phyloP scores from a whole-genome alignment of 2,329 filamentous ascomycete species.

The Claviceps paspali region DNA sequence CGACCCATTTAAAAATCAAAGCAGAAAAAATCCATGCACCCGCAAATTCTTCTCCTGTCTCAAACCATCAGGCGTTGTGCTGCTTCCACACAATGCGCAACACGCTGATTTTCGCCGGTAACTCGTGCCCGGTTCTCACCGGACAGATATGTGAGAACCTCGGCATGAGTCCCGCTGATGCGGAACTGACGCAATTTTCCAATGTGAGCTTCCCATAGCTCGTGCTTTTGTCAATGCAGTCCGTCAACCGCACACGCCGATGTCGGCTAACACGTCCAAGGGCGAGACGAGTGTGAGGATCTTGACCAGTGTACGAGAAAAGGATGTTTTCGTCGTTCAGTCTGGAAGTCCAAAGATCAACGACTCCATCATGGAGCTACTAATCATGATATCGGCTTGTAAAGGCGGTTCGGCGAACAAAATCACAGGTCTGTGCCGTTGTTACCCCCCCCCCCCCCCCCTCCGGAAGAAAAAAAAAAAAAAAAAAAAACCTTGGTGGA shows the following conservation, averaged over 20 bases:
- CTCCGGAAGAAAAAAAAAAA: too few species aligned
- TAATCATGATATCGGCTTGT: constrained; percentile 98
- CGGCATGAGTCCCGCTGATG: constrained; percentile 47
- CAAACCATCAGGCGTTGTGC: constrained; percentile 9
- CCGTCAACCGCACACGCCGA: constrained; percentile 5
- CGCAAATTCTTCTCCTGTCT: constrained; percentile 4
- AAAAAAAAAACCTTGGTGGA: background rate
- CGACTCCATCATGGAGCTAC: constrained; percentile 95
- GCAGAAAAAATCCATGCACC: constrained; percentile 8
- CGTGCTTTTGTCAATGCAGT: constrained; percentile 1
- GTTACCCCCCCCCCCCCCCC: too few species aligned
- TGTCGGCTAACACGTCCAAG: constrained; percentile 21
- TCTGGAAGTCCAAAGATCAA: constrained; percentile 94
- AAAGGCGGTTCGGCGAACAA: constrained; percentile 95
- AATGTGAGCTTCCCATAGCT: constrained; percentile 38
- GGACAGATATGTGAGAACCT: constrained; percentile 53
- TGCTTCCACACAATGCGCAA: constrained; percentile 36
- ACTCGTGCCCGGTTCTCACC: constrained; percentile 49
- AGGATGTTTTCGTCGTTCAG: constrained; percentile 98
- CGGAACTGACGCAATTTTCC: constrained; percentile 54
- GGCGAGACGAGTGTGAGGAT: constrained; percentile 57
- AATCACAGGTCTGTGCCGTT: constrained; percentile 59
- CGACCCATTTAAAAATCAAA: background rate
- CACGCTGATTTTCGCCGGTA: constrained; percentile 53
- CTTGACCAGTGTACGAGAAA: constrained; percentile 71